Conservation (phyloP, 2,329 filamentous ascomycete species). For the Biscogniauxia marginata region DNA sequence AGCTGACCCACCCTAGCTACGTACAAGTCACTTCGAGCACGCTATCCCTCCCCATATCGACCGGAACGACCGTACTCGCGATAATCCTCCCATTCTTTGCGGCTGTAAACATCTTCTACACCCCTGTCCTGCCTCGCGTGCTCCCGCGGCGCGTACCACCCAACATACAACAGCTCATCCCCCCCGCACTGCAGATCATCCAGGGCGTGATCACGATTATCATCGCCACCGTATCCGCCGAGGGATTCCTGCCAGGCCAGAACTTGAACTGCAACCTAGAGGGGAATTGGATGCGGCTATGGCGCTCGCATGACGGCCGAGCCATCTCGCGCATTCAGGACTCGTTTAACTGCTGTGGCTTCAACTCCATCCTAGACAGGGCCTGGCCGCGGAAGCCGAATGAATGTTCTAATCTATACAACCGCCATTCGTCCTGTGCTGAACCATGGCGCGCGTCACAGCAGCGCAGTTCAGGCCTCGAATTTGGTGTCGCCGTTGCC, state of each 20-base stretch:
- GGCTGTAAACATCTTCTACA: constrained; percentile 26
- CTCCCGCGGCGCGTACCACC: constrained; percentile 1
- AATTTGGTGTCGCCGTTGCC: constrained; percentile 52
- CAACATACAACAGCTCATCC: constrained; percentile 23
- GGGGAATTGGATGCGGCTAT: constrained; percentile 56
- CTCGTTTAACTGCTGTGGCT: constrained; percentile 64
- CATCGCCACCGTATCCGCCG: constrained; percentile 42
- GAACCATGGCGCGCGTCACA: constrained; percentile 56
- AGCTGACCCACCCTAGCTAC: constrained; percentile 21
- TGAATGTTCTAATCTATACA: constrained; percentile 46
- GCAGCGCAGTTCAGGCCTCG: constrained; percentile 50
- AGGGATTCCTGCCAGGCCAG: constrained; percentile 34
- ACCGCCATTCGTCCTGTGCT: constrained; percentile 47
- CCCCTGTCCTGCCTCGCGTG: constrained; percentile 14
- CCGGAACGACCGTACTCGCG: constrained; percentile 28
- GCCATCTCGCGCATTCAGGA: constrained; percentile 63
- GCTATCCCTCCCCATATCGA: constrained; percentile 30
- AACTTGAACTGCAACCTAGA: constrained; percentile 53
- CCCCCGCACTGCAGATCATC: constrained; percentile 39
- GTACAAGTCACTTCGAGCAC: constrained; percentile 29
- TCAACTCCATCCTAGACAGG: constrained; percentile 56
- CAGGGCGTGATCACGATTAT: constrained; percentile 44
- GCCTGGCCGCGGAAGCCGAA: constrained; percentile 49
- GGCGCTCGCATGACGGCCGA: constrained; percentile 44
- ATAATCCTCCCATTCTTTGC: constrained; percentile 31